phyloP scores from a whole-genome alignment of 2,329 filamentous ascomycete species.

The Seiridium cupressi region DNA sequence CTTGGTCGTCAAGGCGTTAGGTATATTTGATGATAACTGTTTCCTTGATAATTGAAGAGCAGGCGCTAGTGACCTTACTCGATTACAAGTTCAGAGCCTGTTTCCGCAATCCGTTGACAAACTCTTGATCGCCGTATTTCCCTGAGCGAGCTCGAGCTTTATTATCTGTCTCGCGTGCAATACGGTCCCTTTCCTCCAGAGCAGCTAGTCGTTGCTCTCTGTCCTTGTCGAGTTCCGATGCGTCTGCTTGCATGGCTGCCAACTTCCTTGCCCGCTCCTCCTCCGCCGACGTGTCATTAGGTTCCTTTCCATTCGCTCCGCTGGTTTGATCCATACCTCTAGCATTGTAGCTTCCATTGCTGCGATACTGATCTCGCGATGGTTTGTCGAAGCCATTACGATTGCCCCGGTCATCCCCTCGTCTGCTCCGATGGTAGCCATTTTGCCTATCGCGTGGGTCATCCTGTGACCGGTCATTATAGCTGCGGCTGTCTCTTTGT shows the following conservation, averaged over 20 bases:
- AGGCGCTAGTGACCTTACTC: no score
- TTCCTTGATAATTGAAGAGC: no score
- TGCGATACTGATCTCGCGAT: neutral
- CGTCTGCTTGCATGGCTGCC: constrained; percentile 72
- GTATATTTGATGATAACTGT: no score
- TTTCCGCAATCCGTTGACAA: constrained; percentile 62
- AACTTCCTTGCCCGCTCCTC: constrained; percentile 65
- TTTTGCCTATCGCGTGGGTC: constrained; percentile 8
- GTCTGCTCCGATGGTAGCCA: neutral
- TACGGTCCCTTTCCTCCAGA: constrained; percentile 63
- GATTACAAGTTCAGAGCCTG: constrained; percentile 32
- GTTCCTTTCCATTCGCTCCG: constrained; percentile 28
- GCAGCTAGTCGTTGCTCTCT: constrained; percentile 66
- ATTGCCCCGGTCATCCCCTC: neutral
- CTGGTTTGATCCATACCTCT: constrained; percentile 9
- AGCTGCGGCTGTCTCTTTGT: constrained; percentile 14
- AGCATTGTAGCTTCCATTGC: constrained; percentile 3
- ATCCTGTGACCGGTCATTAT: constrained; percentile 9
- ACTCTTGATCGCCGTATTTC: constrained; percentile 63
- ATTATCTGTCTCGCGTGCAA: constrained; percentile 66
- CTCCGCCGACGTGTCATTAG: constrained; percentile 21
- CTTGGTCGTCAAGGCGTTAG: no score
- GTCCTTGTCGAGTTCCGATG: constrained; percentile 67
- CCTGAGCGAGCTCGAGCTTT: constrained; percentile 55
- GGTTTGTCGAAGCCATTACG: neutral